phyloP scores from a whole-genome alignment of 441 rosid species.

The Euphorbia celastroides region DNA sequence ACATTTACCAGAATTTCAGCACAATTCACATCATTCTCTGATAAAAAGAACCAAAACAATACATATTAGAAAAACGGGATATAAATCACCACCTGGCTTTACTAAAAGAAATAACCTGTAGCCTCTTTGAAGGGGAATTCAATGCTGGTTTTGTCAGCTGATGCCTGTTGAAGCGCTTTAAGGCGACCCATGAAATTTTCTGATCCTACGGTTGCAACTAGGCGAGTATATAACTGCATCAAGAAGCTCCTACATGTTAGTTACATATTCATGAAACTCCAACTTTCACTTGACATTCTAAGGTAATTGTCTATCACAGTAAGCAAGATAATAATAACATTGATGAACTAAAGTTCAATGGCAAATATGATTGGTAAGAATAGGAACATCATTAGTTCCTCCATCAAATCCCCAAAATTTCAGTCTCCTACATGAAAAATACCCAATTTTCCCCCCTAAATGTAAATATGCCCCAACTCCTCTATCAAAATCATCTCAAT shows the following conservation, averaged over 20 bases:
- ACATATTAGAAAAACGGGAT: not conserved
- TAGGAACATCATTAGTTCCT: not conserved
- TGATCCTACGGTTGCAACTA: conserved; percentile 65
- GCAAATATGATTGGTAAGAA: not conserved
- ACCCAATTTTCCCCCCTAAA: not conserved
- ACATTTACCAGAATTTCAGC: conserved; percentile 67
- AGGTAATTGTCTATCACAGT: not conserved
- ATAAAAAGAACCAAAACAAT: conserved; percentile 4
- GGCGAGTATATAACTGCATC: conserved; percentile 55
- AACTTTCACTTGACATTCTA: not conserved
- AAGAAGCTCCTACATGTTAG: not conserved
- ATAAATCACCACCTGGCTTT: not conserved
- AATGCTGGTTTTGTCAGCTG: conserved; percentile 35
- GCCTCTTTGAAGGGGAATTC: conserved; percentile 85
- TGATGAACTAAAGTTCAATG: not conserved
- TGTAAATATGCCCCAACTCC: not conserved
- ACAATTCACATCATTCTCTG: conserved; percentile 59
- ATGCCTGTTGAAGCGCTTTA: conserved; percentile 41
- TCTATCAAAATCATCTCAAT: not conserved
- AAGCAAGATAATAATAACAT: too few relatives aligned
- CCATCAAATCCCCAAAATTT: not conserved
- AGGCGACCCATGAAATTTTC: conserved; percentile 54
- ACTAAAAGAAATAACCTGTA: conserved; percentile 39
- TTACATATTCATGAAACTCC: conserved; percentile 1
- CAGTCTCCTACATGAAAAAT: not conserved